Evolutionary conservation across 306 rosid species (phyloP), one percentile per base, ranked within the genome.

Genomic region (Sesbania bispinosa): DNA sequence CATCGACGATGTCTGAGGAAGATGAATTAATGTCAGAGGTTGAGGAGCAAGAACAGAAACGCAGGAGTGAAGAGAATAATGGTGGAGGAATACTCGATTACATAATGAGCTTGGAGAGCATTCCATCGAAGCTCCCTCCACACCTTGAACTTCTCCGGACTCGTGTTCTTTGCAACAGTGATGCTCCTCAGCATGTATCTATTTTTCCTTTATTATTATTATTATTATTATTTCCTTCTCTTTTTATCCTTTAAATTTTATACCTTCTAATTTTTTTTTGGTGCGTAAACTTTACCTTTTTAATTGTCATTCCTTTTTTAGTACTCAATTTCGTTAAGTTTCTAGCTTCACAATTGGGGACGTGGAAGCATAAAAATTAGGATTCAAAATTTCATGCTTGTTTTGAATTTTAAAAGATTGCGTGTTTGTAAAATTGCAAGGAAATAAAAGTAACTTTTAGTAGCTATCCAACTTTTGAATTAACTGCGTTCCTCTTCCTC

Each of bases 161-260:
- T 0, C 85, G 87, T 1, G 89, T 82, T 27, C 39, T 85, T 62
- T 82, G 87, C 73, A 80, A 61, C 30, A 60, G 0, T 11, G 87
- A 82, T 51, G 89, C 89, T 65, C 87, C 89, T 57, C 32, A 30
- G 15, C 87, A 85, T 69, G 89, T 85, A 79, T 6, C 62, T 47
- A 2, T 27, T 35, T 5, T 6, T 0, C 20, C 10, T 24, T 62
- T 21, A 1, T 29, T 21, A 1, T 59, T 27, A 6, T 62, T 21
- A 1, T 29, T 21, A 1, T 59, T 27, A 6, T 52, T 30, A 0
- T 71, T 32, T 10, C 4, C n/a, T 60, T 33, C 20, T 11, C 14
- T 54, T 42, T 27, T n/a, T 7, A 20, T 9, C 47, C 1, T 39
- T 72, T 57, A 3, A 57, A 20, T 45, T 58, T 39, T n/a, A n/a